Conservation (phyloP, 169 alveolate genomes). For the Plasmodium ovale region DNA sequence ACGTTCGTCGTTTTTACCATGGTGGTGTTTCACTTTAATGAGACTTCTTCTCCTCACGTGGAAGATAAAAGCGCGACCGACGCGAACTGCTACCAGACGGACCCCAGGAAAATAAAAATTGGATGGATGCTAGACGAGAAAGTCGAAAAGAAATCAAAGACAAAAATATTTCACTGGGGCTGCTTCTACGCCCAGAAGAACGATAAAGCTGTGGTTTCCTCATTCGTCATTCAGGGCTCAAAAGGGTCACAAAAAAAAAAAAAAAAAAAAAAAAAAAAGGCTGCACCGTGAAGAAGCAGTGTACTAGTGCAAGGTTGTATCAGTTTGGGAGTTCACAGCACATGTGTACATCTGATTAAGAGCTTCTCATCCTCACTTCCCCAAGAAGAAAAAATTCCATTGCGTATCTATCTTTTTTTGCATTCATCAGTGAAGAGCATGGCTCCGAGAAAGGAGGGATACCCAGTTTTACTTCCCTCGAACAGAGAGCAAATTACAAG, state of each 20-base stretch:
- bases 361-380: too few relatives aligned
- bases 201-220: slow-evolving; percentile 4
- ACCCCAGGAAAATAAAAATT: slow-evolving; percentile 73
- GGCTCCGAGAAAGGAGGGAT: not conserved
- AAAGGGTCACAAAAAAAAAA: not conserved
- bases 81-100: slow-evolving; percentile 36
- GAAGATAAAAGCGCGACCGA: slow-evolving; percentile 13
- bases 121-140: slow-evolving; percentile 74
- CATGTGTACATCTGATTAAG: too few relatives aligned
- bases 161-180: slow-evolving; percentile 52
- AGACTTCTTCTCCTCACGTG: not conserved
- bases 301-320: too few relatives aligned
- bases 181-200: slow-evolving; percentile 34
- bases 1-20: not conserved
- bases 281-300: too few relatives aligned
- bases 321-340: too few relatives aligned
- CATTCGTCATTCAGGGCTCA: slow-evolving; percentile 28
- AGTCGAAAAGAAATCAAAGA: slow-evolving; percentile 41
- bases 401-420: not conserved
- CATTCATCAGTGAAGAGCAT: not conserved
- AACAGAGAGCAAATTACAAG: slow-evolving; percentile 30
- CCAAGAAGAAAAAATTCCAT: too few relatives aligned
- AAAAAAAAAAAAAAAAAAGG: too few relatives aligned
- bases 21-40: not conserved
- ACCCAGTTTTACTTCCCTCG: slow-evolving; percentile 3